Conservation (phyloP, 2,329 filamentous ascomycete species). For the Penicillium sp. region DNA sequence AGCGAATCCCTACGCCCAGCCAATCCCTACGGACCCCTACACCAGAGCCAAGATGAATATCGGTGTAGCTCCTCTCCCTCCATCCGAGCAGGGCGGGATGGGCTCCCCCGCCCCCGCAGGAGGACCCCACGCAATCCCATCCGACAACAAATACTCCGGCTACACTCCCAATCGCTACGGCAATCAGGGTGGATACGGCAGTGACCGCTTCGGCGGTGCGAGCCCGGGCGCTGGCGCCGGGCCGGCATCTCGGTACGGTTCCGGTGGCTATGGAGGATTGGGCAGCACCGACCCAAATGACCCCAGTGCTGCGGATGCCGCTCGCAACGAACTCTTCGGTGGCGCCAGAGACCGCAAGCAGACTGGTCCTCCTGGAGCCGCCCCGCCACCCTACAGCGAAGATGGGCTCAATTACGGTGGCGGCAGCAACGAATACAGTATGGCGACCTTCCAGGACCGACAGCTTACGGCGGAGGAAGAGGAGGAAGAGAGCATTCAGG, state of each 20-base stretch:
- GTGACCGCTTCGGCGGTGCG: slow-evolving; percentile 52
- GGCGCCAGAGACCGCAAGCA: slow-evolving; percentile 53
- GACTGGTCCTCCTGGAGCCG: slow-evolving; percentile 35
- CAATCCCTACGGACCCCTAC: slow-evolving; percentile 55
- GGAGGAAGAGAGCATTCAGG: slow-evolving; percentile 69
- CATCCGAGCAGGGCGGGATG: slow-evolving; percentile 30
- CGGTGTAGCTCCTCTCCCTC: slow-evolving; percentile 39
- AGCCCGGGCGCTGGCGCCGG: slow-evolving; percentile 30
- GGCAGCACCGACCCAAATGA: slow-evolving; percentile 51
- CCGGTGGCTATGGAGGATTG: slow-evolving; percentile 57
- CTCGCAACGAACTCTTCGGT: slow-evolving; percentile 59
- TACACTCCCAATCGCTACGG: slow-evolving; percentile 44
- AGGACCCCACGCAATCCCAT: slow-evolving; percentile 30
- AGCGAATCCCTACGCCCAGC: slow-evolving; percentile 58
- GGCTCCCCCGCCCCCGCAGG: slow-evolving; percentile 24
- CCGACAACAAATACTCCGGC: slow-evolving; percentile 37
- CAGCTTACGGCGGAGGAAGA: slow-evolving; percentile 81
- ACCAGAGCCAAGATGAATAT: slow-evolving; percentile 48
- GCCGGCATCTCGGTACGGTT: slow-evolving; percentile 45
- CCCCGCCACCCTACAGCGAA: slow-evolving; percentile 25
- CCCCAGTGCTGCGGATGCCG: slow-evolving; percentile 51
- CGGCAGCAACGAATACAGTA: slow-evolving; percentile 36
- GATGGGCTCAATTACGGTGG: slow-evolving; percentile 31
- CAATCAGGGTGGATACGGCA: slow-evolving; percentile 51
- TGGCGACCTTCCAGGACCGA: slow-evolving; percentile 60